Base-by-base conservation (phyloP, 2,329 filamentous ascomycete genomes). In the Rhexocercosporidium sp. region DNA sequence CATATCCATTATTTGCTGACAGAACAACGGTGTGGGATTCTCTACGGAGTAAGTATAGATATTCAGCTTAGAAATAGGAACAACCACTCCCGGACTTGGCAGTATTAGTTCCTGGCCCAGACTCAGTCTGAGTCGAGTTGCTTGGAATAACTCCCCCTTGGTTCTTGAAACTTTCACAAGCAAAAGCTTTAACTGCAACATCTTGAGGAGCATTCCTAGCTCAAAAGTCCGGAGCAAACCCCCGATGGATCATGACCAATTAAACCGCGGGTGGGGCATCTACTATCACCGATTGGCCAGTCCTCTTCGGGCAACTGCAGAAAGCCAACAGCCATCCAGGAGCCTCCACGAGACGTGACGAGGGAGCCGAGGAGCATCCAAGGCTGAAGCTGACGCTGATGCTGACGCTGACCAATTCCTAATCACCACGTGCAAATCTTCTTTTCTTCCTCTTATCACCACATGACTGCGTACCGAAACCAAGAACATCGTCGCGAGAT, bases 241-340 rank as follows among this genome's bases (percentile, higher is more conserved):
- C 39, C 57, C 57, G 39, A n/a, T 20, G 4, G 8, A 47, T 29
- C 37, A 60, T 60, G 57, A 46, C 57, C 57, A 60, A 60, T 60
- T 16, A 60, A 12, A 6, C 12, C 4, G 7, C n/a, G 3, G 22
- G 39, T 60, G 57, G 57, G 41, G 18, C 14, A 31, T 29, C 22
- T 29, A 1, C 34, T 16, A 16, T 4, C 20, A 20, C 39, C 27
- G 39, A 60, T 60, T 60, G 22, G 57, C 41, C 57, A 46, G 39
- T 29, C 39, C 22, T 11, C 39, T 60, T 46, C 47, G 18, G 47
- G 57, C 37, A 60, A 39, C 34, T 60, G 54, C 53, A 56, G 53
- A 39, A 56, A 57, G 22, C 31, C 54, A 25, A 41, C 53, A 57
- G 12, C 49, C 49, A 53, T 51, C 49, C 25, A 53, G 25, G 49